These are phyloP conservation scores for Salvia miltiorrhiza DNA, from an alignment of 257 asterid genomes.

Conservation along the genomic window DNA sequence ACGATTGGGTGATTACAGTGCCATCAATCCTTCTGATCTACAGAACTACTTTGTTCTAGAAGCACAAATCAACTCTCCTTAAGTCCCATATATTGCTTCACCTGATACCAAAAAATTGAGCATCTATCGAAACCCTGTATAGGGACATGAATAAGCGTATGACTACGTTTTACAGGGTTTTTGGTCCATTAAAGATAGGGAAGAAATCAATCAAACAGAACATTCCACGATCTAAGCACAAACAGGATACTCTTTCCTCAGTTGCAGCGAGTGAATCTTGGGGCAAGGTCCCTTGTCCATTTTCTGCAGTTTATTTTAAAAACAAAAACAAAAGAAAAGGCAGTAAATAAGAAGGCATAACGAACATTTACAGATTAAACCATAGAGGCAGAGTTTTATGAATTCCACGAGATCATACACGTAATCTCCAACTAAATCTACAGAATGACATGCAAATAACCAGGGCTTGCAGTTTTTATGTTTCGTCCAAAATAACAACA, in stretches of 20 bases:
- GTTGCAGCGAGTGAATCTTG: constrained; percentile 85
- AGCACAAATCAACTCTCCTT: neutral
- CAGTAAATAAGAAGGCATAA: neutral
- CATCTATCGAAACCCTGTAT: neutral
- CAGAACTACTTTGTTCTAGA: neutral
- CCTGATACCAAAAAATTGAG: no score
- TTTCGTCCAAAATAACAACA: neutral
- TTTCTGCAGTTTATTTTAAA: constrained; percentile 49
- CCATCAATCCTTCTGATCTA: neutral
- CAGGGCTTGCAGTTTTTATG: neutral
- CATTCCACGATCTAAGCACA: neutral
- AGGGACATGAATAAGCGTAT: neutral
- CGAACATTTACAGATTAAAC: neutral
- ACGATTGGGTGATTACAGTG: neutral
- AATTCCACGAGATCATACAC: neutral
- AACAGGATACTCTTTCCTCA: constrained; percentile 91
- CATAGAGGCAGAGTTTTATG: neutral
- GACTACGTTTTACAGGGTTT: neutral
- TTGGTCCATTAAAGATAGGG: neutral
- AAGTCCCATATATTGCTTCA: neutral
- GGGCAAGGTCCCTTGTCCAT: constrained; percentile 96
- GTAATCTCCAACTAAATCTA: neutral
- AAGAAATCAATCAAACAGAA: neutral
- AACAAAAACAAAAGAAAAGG: neutral
- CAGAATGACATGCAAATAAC: neutral